phyloP scores from a whole-genome alignment of 139 green algal genomes.

The Coelastrella sp. region DNA sequence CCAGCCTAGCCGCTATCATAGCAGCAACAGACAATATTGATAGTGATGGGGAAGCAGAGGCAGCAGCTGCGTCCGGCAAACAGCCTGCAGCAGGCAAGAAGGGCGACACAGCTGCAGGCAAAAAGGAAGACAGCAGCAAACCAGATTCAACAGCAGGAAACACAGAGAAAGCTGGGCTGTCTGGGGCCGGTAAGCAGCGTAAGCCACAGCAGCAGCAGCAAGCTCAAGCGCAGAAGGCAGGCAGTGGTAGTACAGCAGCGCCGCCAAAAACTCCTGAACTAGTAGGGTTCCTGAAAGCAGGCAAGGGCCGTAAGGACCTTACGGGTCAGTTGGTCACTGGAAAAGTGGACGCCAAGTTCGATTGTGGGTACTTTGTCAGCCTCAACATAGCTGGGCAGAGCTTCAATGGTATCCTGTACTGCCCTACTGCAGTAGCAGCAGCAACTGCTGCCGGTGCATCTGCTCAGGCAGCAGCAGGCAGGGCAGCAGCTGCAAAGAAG shows the following conservation, averaged over 20 bases:
- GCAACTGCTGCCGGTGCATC: slow-evolving; percentile 35
- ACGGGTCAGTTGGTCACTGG: slow-evolving; percentile 23
- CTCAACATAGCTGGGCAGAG: slow-evolving; percentile 24
- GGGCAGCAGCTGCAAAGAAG: neutral
- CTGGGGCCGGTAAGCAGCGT: neutral
- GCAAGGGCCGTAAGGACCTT: slow-evolving; percentile 19
- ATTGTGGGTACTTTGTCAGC: slow-evolving; percentile 49
- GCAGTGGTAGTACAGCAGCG: neutral
- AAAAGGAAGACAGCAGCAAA: neutral
- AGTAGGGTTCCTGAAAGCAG: slow-evolving; percentile 19
- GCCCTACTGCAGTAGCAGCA: slow-evolving; percentile 25
- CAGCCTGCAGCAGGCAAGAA: neutral
- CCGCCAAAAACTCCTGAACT: slow-evolving; percentile 16
- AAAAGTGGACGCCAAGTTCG: slow-evolving; percentile 40
- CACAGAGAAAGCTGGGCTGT: neutral
- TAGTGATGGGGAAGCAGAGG: slow-evolving; percentile 1
- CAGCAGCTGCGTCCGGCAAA: neutral
- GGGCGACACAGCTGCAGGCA: slow-evolving; percentile 6
- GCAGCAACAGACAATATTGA: slow-evolving; percentile 15
- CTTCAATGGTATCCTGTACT: slow-evolving; percentile 43
- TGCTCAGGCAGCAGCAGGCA: neutral
- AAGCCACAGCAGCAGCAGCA: neutral
- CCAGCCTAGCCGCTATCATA: slow-evolving; percentile 32
- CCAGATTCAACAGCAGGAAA: neutral
- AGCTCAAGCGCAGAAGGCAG: neutral